Base-by-base conservation (phyloP, 495 filamentous ascomycete genomes). In the Xylaria palmicola region DNA sequence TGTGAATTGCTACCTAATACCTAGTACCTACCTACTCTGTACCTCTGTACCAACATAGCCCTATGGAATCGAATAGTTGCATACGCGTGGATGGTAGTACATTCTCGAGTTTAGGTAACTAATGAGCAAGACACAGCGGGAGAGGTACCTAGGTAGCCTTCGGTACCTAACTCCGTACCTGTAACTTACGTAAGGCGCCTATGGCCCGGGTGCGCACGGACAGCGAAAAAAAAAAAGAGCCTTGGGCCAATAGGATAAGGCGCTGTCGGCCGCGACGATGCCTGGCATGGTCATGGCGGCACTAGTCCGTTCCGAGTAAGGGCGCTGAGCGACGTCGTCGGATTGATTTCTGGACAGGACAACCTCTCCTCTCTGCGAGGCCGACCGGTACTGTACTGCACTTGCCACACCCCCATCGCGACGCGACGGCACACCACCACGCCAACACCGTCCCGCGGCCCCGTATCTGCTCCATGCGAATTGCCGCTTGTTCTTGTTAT, bases 331-430 rank as follows among this genome's bases (percentile, higher is more conserved):
- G 37, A 61, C 49, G 59, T 61, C 50, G 59, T 61, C 50, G 59
- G 59, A 53, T 47, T 61, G 49, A 54, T 47, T 61, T 61, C 59
- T 61, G 59, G 47, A 54, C 49, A 51, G 26, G 26, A 51, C 48
- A 48, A 61, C 59, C 59, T 61, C 59, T 50, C 55, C 59, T 39
- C 59, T 61, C 59, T 39, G 40, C 47, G 29, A 47, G 59, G 50
- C 50, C 39, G n/a, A n/a, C n/a, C n/a, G n/a, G n/a, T n/a, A n/a
- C n/a, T n/a, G n/a, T 27, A 20, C 40, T 17, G 30, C 59, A 51
- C 57, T 43, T 43, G 57, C 57, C 57, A 45, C 41, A 57, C n/a
- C 57, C 47, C 57, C 6, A 60, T 60, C 57, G 57, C 47, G 57
- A 60, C 57, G 57, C 57, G 57, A 52, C 37, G 49, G 37, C 34